phyloP scores from a whole-genome alignment of 768 basidiomycete species.

The Suillus paluster region DNA sequence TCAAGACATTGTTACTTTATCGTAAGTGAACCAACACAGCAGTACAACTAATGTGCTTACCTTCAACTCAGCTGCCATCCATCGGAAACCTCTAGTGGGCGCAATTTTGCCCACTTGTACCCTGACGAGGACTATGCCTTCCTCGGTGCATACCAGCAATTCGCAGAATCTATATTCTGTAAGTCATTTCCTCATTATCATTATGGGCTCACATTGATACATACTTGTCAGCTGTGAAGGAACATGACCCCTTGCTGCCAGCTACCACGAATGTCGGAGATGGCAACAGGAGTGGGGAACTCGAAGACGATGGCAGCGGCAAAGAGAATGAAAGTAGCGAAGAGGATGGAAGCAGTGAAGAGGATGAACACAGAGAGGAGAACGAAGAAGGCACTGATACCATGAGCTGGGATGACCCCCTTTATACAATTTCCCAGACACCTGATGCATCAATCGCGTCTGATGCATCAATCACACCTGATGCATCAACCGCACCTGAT shows the following conservation, averaged over 20 bases:
- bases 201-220: neutral
- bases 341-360: too few relatives aligned
- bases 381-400: neutral
- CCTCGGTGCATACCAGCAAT: constrained; percentile 7
- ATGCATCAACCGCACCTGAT: neutral
- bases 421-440: neutral
- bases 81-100: constrained; percentile 1
- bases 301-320: neutral
- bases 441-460: neutral
- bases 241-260: constrained; percentile 1
- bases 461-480: neutral
- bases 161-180: constrained; percentile 6
- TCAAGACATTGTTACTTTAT: constrained; percentile 7
- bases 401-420: neutral
- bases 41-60: neutral
- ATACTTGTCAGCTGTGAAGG: neutral
- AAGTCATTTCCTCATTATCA: constrained; percentile 1
- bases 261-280: neutral
- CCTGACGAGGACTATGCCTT: constrained; percentile 5
- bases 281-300: neutral
- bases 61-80: constrained; percentile 2
- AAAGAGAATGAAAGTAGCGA: neutral
- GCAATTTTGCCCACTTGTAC: neutral
- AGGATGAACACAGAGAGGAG: neutral
- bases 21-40: neutral